phyloP scores from a whole-genome alignment of 2,329 filamentous ascomycete genomes.

The Aspergillus spinulosporus region DNA sequence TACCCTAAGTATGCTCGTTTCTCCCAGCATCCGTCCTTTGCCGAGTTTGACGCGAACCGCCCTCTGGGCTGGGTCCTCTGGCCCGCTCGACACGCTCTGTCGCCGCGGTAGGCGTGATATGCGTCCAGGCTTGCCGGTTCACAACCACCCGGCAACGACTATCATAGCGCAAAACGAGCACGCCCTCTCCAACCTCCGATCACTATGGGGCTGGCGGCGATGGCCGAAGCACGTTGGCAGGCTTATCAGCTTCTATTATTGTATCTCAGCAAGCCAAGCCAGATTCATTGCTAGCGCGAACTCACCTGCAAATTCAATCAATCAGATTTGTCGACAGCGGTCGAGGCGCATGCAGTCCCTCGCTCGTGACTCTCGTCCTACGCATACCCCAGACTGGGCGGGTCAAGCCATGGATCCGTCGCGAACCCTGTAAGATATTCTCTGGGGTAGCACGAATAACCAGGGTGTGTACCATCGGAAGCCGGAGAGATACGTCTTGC shows the following conservation, averaged over 20 bases:
- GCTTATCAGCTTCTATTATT: constrained; percentile 14
- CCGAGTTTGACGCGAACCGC: too few relatives aligned
- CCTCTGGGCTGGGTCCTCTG: too few relatives aligned
- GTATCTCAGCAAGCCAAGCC: not conserved
- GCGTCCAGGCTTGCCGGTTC: too few relatives aligned
- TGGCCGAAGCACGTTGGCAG: constrained; percentile 27
- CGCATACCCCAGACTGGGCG: constrained; percentile 36
- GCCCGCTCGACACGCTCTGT: too few relatives aligned
- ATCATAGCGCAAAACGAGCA: constrained; percentile 18
- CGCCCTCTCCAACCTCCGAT: constrained; percentile 34
- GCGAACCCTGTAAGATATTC: constrained; percentile 29
- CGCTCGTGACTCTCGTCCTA: constrained; percentile 32
- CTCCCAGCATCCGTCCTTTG: too few relatives aligned
- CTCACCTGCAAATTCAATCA: constrained; percentile 40
- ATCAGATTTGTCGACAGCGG: constrained; percentile 40
- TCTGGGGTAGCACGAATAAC: not conserved
- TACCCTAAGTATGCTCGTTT: too few relatives aligned
- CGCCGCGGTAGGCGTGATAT: too few relatives aligned
- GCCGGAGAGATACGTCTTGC: too few relatives aligned
- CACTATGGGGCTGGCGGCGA: constrained; percentile 42
- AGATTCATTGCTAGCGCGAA: constrained; percentile 12
- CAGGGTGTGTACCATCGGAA: too few relatives aligned
- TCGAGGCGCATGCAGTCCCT: constrained; percentile 35
- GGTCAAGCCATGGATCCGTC: constrained; percentile 37
- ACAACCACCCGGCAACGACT: not conserved